Conservation (phyloP, 2,329 filamentous ascomycete genomes). For the Botrytis galanthina region DNA sequence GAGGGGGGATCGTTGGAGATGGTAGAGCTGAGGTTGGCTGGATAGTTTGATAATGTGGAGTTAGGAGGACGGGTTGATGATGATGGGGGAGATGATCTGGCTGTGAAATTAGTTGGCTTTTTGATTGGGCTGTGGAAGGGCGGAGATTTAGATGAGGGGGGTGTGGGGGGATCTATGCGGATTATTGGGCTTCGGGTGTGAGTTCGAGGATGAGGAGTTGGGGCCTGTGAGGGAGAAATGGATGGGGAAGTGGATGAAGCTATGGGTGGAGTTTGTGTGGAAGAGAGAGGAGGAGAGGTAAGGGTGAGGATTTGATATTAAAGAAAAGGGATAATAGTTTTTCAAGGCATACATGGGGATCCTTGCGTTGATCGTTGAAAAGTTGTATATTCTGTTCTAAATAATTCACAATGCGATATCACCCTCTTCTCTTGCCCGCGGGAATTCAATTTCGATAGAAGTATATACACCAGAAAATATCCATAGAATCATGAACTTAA, state of each 20-base stretch:
- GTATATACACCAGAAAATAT: neutral
- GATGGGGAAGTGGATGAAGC: neutral
- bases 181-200: neutral
- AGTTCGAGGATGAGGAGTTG: neutral
- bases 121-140: neutral
- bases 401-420: no score
- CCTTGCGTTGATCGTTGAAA: neutral
- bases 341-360: rapidly evolving
- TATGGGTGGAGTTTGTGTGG: neutral
- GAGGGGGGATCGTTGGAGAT: neutral
- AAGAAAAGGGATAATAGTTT: neutral
- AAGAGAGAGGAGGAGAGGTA: no score
- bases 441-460: no score
- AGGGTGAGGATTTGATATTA: neutral
- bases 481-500: no score
- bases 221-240: neutral
- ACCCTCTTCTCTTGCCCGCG: no score
- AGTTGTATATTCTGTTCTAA: rapidly evolving
- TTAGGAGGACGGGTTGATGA: neutral
- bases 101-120: neutral
- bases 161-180: neutral
- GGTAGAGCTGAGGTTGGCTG: neutral
- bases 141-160: neutral
- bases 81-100: neutral
- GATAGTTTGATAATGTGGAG: neutral